phyloP scores from a whole-genome alignment of 2,329 filamentous ascomycete species.

The Emergomyces africanus region DNA sequence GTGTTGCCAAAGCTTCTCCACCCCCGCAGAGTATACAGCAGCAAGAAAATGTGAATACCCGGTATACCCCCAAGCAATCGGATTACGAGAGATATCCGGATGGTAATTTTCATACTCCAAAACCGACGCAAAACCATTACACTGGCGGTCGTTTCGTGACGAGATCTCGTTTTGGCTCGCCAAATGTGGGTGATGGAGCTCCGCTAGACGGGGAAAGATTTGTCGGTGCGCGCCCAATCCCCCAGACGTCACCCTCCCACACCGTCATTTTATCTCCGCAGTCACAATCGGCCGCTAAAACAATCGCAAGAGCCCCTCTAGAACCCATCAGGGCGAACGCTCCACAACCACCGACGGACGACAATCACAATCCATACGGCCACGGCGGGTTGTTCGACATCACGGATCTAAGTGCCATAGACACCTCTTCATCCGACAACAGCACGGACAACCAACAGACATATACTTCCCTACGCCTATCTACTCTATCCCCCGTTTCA shows the following conservation, averaged over 20 bases:
- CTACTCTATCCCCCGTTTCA: constrained; percentile 16
- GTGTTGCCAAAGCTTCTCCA: constrained; percentile 1
- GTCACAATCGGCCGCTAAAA: neutral
- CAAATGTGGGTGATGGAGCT: neutral
- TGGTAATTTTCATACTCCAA: neutral
- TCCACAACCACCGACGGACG: neutral
- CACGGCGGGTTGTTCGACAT: constrained; percentile 11
- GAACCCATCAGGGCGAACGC: constrained; percentile 7
- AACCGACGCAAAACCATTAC: constrained; percentile 1
- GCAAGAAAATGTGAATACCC: neutral
- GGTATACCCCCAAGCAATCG: neutral
- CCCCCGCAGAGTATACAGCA: neutral
- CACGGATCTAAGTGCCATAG: constrained; percentile 12
- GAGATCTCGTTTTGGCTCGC: constrained; percentile 10
- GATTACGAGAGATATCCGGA: neutral
- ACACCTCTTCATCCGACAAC: constrained; percentile 7
- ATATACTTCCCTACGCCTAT: constrained; percentile 14
- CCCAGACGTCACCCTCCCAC: constrained; percentile 4
- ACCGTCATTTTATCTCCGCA: constrained; percentile 1
- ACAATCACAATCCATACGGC: neutral
- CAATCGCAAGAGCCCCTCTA: neutral
- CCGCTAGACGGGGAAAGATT: neutral
- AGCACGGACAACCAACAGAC: constrained; percentile 4
- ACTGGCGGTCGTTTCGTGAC: constrained; percentile 5
- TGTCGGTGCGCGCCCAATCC: constrained; percentile 2